Conservation (phyloP, 139 green algal species). For the Asterochloris erici region DNA sequence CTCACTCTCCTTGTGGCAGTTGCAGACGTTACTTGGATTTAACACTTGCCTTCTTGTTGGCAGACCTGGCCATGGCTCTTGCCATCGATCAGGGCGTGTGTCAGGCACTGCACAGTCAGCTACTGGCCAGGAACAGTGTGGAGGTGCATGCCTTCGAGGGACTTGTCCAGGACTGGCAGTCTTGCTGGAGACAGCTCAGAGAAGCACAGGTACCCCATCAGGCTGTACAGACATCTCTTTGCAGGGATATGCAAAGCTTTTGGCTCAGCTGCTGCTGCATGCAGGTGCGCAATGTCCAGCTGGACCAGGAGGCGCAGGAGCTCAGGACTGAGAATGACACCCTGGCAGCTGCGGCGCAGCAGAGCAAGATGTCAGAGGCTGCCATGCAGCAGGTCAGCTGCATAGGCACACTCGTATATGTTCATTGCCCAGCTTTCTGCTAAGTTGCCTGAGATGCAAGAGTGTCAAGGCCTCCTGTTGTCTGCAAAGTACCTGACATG, state of each 20-base stretch:
- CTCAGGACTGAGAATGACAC: constrained; percentile 57
- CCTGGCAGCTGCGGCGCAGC: constrained; percentile 30
- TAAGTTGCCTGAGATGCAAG: not conserved
- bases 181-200: not conserved
- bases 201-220: not conserved
- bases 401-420: not conserved
- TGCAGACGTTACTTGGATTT: too few species aligned
- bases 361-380: constrained; percentile 13
- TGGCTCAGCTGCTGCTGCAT: not conserved
- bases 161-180: constrained; percentile 18
- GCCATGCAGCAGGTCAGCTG: constrained; percentile 20
- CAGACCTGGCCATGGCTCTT: too few species aligned
- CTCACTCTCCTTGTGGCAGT: too few species aligned
- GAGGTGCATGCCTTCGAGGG: constrained; percentile 8
- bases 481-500: not conserved
- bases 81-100: too few species aligned
- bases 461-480: not conserved
- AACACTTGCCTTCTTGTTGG: too few species aligned
- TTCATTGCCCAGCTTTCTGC: not conserved
- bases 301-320: constrained; percentile 74
- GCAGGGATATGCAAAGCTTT: not conserved
- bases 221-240: not conserved
- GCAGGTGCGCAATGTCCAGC: constrained; percentile 63
- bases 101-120: not conserved
- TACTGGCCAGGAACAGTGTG: constrained; percentile 7